phyloP scores from a whole-genome alignment of 352 stramenopile species.

The Thraustochytrium sp. region DNA sequence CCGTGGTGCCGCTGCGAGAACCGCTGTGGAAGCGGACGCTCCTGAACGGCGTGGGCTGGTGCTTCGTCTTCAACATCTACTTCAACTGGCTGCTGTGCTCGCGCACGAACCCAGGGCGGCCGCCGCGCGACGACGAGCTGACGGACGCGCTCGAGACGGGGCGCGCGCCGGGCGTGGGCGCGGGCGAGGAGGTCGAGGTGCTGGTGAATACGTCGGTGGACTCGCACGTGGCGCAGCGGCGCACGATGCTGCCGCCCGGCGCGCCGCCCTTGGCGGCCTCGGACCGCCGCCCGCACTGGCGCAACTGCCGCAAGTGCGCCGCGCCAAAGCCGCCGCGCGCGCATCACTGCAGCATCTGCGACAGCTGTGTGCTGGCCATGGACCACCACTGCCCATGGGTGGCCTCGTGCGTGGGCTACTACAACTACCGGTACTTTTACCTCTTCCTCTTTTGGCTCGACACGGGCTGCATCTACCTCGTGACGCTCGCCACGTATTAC shows the following conservation, averaged over 20 bases:
- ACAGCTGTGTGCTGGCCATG: slow-evolving; percentile 51
- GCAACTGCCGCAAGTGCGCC: slow-evolving; percentile 47
- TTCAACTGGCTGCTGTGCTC: slow-evolving; percentile 41
- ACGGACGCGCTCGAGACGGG: neutral
- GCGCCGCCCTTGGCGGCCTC: neutral
- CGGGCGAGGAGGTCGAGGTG: neutral
- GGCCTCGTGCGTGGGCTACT: slow-evolving; percentile 69
- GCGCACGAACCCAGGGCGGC: neutral
- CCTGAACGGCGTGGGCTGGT: neutral
- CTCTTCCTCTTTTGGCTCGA: slow-evolving; percentile 56
- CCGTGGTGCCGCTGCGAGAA: neutral
- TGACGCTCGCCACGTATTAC: neutral
- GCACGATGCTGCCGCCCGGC: neutral
- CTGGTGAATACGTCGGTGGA: neutral
- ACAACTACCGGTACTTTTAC: slow-evolving; percentile 68
- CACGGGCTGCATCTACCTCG: neutral
- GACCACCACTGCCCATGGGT: slow-evolving; percentile 63
- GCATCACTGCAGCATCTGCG: slow-evolving; percentile 52
- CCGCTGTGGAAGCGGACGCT: neutral
- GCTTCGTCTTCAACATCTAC: slow-evolving; percentile 5
- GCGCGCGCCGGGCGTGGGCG: neutral
- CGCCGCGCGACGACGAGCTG: neutral
- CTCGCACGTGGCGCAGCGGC: neutral
- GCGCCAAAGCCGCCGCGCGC: slow-evolving; percentile 50
- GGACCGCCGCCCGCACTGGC: neutral